Evolutionary conservation across 108 stramenopile species (phyloP).

Genomic region (Pinguiococcus pyrenoidosus): DNA sequence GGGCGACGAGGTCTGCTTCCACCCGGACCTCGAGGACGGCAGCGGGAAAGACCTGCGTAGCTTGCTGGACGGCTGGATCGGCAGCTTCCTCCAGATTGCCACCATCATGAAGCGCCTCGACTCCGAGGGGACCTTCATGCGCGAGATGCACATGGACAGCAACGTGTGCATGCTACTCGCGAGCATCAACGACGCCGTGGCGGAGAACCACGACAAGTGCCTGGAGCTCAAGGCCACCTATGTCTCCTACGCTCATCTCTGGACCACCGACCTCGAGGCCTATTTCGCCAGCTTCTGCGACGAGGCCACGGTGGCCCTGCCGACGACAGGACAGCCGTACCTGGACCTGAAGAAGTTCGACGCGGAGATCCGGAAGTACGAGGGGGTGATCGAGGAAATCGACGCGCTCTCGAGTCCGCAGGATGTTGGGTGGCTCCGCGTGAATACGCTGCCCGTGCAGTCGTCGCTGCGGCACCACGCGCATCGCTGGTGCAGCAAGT

Average conservation of each 20-base stretch:
- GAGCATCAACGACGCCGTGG: slow-evolving; percentile 44
- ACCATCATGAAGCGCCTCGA: slow-evolving; percentile 66
- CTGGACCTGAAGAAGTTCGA: slow-evolving; percentile 62
- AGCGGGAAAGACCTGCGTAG: slow-evolving; percentile 46
- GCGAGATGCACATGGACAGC: slow-evolving; percentile 57
- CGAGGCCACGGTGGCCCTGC: slow-evolving; percentile 53
- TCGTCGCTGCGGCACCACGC: too few species aligned
- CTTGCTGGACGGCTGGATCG: slow-evolving; percentile 53
- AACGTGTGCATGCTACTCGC: slow-evolving; percentile 51
- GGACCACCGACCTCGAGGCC: slow-evolving; percentile 52
- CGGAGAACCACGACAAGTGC: slow-evolving; percentile 45
- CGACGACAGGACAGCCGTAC: slow-evolving; percentile 36
- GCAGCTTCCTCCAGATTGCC: slow-evolving; percentile 57
- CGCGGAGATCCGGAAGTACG: slow-evolving; percentile 51
- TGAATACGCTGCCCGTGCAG: slow-evolving; percentile 62
- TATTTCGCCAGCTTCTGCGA: slow-evolving; percentile 54
- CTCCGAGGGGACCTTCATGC: slow-evolving; percentile 59
- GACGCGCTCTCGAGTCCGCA: slow-evolving; percentile 20
- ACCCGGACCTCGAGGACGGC: slow-evolving; percentile 34
- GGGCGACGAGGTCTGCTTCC: slow-evolving; percentile 41
- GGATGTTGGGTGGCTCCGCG: slow-evolving; percentile 67
- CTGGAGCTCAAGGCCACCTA: slow-evolving; percentile 47
- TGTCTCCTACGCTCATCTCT: slow-evolving; percentile 52
- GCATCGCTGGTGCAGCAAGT: slow-evolving; percentile 48
- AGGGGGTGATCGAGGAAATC: slow-evolving; percentile 41